Conservation (phyloP, 148 eudicot species). For the Camellia granthamiana region DNA sequence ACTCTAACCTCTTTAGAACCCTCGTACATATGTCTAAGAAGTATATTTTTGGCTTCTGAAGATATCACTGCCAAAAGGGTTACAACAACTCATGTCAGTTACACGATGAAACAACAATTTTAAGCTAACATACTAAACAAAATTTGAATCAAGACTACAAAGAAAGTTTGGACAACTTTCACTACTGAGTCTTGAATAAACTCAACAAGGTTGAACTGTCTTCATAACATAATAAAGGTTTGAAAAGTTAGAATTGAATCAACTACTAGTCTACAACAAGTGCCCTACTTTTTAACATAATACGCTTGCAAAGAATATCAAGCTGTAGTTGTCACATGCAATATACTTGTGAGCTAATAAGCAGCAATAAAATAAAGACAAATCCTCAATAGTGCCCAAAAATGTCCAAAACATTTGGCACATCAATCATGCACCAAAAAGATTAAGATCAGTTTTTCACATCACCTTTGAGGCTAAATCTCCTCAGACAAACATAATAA, state of each 20-base stretch:
- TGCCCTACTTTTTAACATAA: not conserved
- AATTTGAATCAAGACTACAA: not conserved
- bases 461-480: not conserved
- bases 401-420: not conserved
- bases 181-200: not conserved
- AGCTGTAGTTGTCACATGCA: not conserved
- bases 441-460: not conserved
- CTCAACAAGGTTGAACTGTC: not conserved
- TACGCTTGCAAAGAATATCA: not conserved
- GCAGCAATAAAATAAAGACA: not conserved
- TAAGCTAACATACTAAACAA: not conserved
- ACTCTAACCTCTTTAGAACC: slow-evolving; percentile 71
- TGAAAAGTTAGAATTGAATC: not conserved
- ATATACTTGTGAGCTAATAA: not conserved
- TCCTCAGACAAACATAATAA: not conserved
- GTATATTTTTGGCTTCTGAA: slow-evolving; percentile 70
- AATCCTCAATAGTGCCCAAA: not conserved
- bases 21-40: slow-evolving; percentile 71
- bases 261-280: not conserved
- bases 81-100: not conserved
- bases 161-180: not conserved
- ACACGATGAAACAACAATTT: not conserved
- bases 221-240: not conserved
- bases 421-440: not conserved
- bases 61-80: slow-evolving; percentile 51